Evolutionary conservation across 2,329 filamentous ascomycete species (phyloP), one percentile per base, ranked within the genome.

Genomic region (Aspergillus sp.): DNA sequence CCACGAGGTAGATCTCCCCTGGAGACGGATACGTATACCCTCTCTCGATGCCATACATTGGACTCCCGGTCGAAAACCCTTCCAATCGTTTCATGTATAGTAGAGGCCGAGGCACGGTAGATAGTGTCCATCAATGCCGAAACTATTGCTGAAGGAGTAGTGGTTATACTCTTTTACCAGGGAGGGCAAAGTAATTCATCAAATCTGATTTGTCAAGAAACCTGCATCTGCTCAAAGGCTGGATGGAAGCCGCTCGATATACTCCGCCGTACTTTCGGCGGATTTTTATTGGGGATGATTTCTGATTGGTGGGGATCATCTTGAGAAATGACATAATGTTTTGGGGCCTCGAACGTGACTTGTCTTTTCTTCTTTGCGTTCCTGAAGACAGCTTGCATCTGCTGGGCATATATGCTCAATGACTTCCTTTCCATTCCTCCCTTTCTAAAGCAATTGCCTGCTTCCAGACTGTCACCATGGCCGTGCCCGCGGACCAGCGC

Each of bases 401-500:
- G 43, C 43, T 22, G 43, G 19, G 19, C 19, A 19, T 19, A 46
- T 46, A 17, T n/a, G n/a, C 19, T 46, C n/a, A 23, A 46, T 46
- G 43, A 46, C 19, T 46, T 19, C 19, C 19, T 17, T 19, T 7
- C 43, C n/a, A 9, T 19, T 47, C 45, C 11, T 7, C 45, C 5
- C n/a, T 22, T 47, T 22, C 9, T 19, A 47, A 19, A 19, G n/a
- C 45, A n/a, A 23, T 22, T 47, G 45, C 5, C n/a, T 47, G n/a
- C 22, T 19, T 22, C 23, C 13, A 6, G 8, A 30, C 25, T n/a
- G 43, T 57, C 56, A 64, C 49, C 57, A 79, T 79, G 78, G 70
- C 75, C 54, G 66, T 77, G 54, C 70, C 75, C 60, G 72, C 77
- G 58, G 72, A 78, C 58, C 77, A 83, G 76, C 88, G 93, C 64